These are phyloP conservation scores for Lodderomyces metapsilosis DNA, from an alignment of 1,139 yeast genomes.

Conservation along the genomic window DNA sequence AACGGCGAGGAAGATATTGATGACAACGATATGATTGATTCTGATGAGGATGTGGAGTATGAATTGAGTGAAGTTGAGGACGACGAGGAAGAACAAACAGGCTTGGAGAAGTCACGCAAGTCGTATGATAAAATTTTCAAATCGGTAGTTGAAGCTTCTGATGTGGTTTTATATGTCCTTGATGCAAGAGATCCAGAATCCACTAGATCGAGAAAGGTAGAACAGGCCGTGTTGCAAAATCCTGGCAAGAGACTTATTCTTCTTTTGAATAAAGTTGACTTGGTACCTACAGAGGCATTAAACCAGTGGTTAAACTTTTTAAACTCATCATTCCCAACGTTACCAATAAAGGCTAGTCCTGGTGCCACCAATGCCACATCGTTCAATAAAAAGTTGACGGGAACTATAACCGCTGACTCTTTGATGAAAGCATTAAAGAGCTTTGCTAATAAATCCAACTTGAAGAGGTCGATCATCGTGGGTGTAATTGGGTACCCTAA, in stretches of 20 bases:
- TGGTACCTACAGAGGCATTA: slow-evolving; percentile 80
- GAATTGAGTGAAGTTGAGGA: slow-evolving; percentile 32
- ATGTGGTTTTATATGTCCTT: slow-evolving; percentile 84
- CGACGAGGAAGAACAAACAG: slow-evolving; percentile 41
- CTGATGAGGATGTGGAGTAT: slow-evolving; percentile 49
- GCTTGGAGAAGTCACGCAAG: slow-evolving; percentile 77
- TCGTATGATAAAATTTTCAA: slow-evolving; percentile 89
- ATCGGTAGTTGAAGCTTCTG: slow-evolving; percentile 81
- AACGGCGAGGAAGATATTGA: slow-evolving; percentile 52
- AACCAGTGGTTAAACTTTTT: slow-evolving; percentile 83
- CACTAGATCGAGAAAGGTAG: slow-evolving; percentile 89
- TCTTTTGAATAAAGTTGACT: slow-evolving; percentile 86
- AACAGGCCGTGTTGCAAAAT: slow-evolving; percentile 79
- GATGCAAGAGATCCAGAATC: slow-evolving; percentile 98
- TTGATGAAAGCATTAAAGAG: slow-evolving; percentile 81
- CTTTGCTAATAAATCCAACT: slow-evolving; percentile 77
- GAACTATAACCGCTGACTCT: slow-evolving; percentile 68
- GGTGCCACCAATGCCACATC: slow-evolving; percentile 58
- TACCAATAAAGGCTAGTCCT: slow-evolving; percentile 73
- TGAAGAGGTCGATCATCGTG: slow-evolving; percentile 88
- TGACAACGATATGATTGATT: slow-evolving; percentile 40
- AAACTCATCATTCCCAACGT: slow-evolving; percentile 83
- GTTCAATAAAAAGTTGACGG: slow-evolving; percentile 76
- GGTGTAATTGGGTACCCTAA: slow-evolving; percentile 98
- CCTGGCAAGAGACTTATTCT: slow-evolving; percentile 80